phyloP scores from a whole-genome alignment of 768 basidiomycete species.

The Kwoniella botswanensis region DNA sequence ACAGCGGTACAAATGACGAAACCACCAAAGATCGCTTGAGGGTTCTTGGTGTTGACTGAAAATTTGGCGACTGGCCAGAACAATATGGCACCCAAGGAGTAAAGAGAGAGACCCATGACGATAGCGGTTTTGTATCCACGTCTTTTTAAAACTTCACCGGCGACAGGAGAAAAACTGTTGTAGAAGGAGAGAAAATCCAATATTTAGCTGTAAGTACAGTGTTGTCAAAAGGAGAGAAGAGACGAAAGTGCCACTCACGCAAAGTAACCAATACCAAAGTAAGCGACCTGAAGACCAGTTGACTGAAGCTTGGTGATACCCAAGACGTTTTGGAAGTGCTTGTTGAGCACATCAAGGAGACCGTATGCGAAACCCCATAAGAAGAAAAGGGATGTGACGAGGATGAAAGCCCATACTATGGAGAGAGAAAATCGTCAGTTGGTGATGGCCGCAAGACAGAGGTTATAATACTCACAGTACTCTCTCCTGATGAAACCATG shows the following conservation, averaged over 20 bases:
- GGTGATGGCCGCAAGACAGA: not conserved
- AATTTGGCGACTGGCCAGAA: constrained; percentile 79
- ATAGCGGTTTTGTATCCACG: constrained; percentile 69
- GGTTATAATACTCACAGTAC: constrained; percentile 43
- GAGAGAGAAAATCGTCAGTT: constrained; percentile 57
- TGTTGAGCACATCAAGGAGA: constrained; percentile 57
- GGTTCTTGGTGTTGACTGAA: constrained; percentile 49
- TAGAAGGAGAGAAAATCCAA: constrained; percentile 5
- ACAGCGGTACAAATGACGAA: constrained; percentile 71
- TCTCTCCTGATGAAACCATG: constrained; percentile 51
- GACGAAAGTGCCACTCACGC: constrained; percentile 31
- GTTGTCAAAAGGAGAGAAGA: no score
- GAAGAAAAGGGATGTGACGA: constrained; percentile 78
- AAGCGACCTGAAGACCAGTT: constrained; percentile 75
- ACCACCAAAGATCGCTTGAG: constrained; percentile 67
- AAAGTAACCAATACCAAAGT: constrained; percentile 59
- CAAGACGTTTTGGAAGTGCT: constrained; percentile 75
- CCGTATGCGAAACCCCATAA: constrained; percentile 64
- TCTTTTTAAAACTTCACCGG: constrained; percentile 60
- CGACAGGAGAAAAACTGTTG: constrained; percentile 54
- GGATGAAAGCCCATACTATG: constrained; percentile 65
- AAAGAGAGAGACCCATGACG: constrained; percentile 50
- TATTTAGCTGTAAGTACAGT: no score
- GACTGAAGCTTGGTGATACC: constrained; percentile 72
- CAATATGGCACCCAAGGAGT: constrained; percentile 68